These are phyloP conservation scores for Ceratobasidium theobromae DNA, from an alignment of 1,284 basidiomycete genomes.

Conservation along the genomic window DNA sequence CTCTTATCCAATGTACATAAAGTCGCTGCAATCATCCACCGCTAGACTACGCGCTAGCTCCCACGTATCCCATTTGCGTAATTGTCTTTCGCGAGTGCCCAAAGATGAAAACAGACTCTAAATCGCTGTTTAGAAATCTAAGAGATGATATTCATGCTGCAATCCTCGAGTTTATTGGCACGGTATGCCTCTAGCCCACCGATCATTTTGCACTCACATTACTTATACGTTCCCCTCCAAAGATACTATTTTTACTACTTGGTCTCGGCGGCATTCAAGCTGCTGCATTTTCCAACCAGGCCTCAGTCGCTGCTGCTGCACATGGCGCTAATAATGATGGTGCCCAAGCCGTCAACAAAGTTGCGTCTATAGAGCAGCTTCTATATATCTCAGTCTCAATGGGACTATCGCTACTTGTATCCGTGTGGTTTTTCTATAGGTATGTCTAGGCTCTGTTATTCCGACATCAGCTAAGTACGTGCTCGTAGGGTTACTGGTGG, in stretches of 20 bases:
- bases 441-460: slow-evolving; percentile 54
- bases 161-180: slow-evolving; percentile 34
- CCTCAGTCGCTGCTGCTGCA: slow-evolving; percentile 6
- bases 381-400: slow-evolving; percentile 64
- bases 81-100: neutral
- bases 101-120: slow-evolving; percentile 13
- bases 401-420: slow-evolving; percentile 67
- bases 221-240: neutral
- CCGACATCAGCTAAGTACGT: neutral
- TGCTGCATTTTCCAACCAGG: slow-evolving; percentile 22
- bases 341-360: slow-evolving; percentile 37
- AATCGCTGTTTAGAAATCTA: slow-evolving; percentile 19
- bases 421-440: slow-evolving; percentile 74
- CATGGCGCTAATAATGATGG: slow-evolving; percentile 11
- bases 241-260: slow-evolving; percentile 32
- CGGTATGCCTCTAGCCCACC: slow-evolving; percentile 19
- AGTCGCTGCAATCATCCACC: no score
- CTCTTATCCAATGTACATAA: no score
- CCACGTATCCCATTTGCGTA: neutral
- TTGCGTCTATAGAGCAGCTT: slow-evolving; percentile 48
- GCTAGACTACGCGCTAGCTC: no score
- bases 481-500: slow-evolving; percentile 35
- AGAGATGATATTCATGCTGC: slow-evolving; percentile 33
- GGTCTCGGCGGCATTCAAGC: slow-evolving; percentile 35
- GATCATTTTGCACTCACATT: neutral